Base-by-base conservation (phyloP, 2,329 filamentous ascomycete genomes). In the Ceratocystiopsis brevicomis region DNA sequence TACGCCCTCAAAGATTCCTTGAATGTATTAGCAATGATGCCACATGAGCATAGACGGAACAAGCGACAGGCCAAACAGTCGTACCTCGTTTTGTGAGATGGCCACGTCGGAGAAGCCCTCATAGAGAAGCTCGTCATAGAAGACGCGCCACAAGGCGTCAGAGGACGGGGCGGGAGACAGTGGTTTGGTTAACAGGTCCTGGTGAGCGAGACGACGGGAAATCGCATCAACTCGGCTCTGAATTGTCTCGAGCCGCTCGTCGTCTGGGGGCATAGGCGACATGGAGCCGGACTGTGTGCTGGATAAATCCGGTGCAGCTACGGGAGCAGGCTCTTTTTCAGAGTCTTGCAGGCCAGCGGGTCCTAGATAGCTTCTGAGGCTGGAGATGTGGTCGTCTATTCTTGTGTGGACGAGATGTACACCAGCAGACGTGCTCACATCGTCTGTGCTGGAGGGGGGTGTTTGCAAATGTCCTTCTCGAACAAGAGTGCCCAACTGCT, bases 211-310 rank as follows among this genome's bases (percentile, higher is more conserved):
- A 12, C 64, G 62, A 12, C 61, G 55, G 3, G 74, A 73, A 48
- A 78, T 68, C 30, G 57, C 57, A 50, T 78, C 73, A 32, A 78
- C 68, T 51, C 76, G 73, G 53, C 73, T 67, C 54, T 74, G 69
- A 52, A 78, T 74, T 9, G 55, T 53, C 45, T 76, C 68, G 33
- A 75, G 57, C 19, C 63, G 58, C 16, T 59, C 55, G 38, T 55
- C 60, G 39, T 60, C 59, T n/a, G 58, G 55, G 35, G 61, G 42
- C 37, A 42, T 39, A 17, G 45, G 45, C 6, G 48, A 42, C 21
- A 47, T 45, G 37, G 44, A 25, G 6, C 41, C 15, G n/a, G 21
- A n/a, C 14, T 38, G 30, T 12, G 35, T 66, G 64, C 45, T 68
- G 63, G 38, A 73, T 53, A 38, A 15, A 16, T 30, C 37, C 10